Evolutionary conservation across 148 eudicot genomes (phyloP).

Genomic region (Chenopodium album): DNA sequence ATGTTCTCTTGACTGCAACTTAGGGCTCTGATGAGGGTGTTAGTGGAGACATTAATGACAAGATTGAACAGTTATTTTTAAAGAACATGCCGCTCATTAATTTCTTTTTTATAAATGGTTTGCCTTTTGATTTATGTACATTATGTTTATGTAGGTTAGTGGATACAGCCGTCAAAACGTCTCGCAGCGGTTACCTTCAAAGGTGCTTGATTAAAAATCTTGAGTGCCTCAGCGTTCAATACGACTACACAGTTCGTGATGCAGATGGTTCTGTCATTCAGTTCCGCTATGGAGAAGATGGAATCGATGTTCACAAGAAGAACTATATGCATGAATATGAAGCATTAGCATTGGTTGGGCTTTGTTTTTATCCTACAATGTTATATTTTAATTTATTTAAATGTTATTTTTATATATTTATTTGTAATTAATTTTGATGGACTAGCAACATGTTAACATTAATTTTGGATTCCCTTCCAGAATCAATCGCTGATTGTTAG

Average conservation of each 20-base stretch:
- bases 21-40: not conserved
- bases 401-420: not conserved
- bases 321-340: conserved; percentile 80
- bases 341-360: conserved; percentile 68
- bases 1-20: not conserved
- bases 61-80: not conserved
- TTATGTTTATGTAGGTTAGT: conserved; percentile 54
- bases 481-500: conserved; percentile 55
- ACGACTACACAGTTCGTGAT: conserved; percentile 95
- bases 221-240: conserved; percentile 82
- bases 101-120: not conserved
- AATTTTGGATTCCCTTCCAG: conserved; percentile 34
- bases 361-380: not conserved
- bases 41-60: not conserved
- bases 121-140: conserved; percentile 2
- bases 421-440: not conserved
- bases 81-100: not conserved
- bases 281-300: conserved; percentile 95
- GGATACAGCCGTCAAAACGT: conserved; percentile 97
- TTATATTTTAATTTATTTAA: not conserved
- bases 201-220: conserved; percentile 89
- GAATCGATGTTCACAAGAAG: conserved; percentile 84
- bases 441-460: not conserved
- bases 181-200: conserved; percentile 98
- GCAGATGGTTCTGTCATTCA: conserved; percentile 92